These are phyloP conservation scores for Didymella pomorum DNA, from an alignment of 2,329 filamentous ascomycete genomes.

Conservation along the genomic window DNA sequence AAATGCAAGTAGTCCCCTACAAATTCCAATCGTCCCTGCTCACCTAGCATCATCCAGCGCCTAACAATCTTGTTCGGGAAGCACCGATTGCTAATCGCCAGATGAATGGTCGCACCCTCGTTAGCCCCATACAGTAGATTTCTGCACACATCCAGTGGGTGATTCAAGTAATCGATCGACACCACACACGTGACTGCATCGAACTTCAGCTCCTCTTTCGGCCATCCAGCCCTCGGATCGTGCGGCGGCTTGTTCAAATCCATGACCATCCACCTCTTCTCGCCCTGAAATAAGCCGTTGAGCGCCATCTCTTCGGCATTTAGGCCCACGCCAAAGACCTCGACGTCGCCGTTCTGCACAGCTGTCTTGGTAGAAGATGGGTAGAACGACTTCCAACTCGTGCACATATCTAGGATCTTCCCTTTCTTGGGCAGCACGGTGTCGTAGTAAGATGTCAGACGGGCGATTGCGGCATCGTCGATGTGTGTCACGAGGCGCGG, in stretches of 20 bases:
- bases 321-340: conserved; percentile 60
- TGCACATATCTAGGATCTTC: conserved; percentile 60
- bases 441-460: conserved; percentile 58
- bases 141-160: conserved; percentile 56
- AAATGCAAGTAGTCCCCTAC: conserved; percentile 62
- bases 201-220: conserved; percentile 30
- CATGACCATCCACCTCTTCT: conserved; percentile 42
- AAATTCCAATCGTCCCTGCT: conserved; percentile 58
- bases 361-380: conserved; percentile 46
- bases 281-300: conserved; percentile 47
- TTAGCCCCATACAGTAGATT: conserved; percentile 53
- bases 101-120: conserved; percentile 57
- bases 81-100: conserved; percentile 61
- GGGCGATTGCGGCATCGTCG: conserved; percentile 58
- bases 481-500: conserved; percentile 64
- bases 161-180: conserved; percentile 60
- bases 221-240: conserved; percentile 36
- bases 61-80: conserved; percentile 63
- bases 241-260: conserved; percentile 56
- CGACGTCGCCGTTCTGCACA: conserved; percentile 41
- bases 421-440: conserved; percentile 52
- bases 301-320: conserved; percentile 56
- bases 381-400: conserved; percentile 60
- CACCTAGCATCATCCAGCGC: conserved; percentile 57
- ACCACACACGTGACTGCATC: conserved; percentile 61